phyloP scores from a whole-genome alignment of 176 grass and related monocot genomes.

The Oryza nivara region DNA sequence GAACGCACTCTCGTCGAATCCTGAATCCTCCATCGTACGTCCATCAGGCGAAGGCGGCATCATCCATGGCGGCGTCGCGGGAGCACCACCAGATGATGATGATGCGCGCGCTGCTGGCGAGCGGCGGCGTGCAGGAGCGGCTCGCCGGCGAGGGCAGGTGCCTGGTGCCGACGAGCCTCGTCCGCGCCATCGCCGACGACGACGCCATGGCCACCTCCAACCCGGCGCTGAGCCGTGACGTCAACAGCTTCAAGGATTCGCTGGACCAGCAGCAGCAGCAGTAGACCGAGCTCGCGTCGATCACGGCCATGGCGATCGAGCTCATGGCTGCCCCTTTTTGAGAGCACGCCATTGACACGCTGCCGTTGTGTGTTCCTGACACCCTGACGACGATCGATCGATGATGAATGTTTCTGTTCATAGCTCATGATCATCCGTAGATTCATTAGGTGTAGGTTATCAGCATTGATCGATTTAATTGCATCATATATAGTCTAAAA shows the following conservation, averaged over 20 bases:
- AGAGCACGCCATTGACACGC: neutral
- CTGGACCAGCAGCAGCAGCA: neutral
- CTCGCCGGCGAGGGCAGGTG: constrained; percentile 63
- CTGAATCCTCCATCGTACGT: too few species aligned
- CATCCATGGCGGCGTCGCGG: constrained; percentile 10
- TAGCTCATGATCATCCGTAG: neutral
- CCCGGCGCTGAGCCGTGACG: neutral
- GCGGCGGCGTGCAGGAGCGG: constrained; percentile 49
- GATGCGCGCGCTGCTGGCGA: constrained; percentile 52
- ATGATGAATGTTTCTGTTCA: neutral
- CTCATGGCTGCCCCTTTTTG: constrained; percentile 3
- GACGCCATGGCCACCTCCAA: neutral
- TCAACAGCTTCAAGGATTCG: neutral
- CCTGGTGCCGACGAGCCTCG: constrained; percentile 56
- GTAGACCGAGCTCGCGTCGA: neutral
- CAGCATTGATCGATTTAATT: neutral
- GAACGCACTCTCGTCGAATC: neutral
- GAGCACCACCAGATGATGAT: constrained; percentile 19
- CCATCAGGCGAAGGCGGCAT: constrained; percentile 27
- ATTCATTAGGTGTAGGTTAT: neutral
- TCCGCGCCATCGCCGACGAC: constrained; percentile 48
- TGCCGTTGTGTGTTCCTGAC: neutral
- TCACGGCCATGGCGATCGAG: neutral
- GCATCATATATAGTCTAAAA: neutral
- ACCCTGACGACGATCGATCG: constrained; percentile 3